Percentiles rank a stretch among this genome's conserved stretches.
Conservation (phyloP, 2,329 filamentous ascomycete genomes). For the Zymoseptoria tritici region DNA sequence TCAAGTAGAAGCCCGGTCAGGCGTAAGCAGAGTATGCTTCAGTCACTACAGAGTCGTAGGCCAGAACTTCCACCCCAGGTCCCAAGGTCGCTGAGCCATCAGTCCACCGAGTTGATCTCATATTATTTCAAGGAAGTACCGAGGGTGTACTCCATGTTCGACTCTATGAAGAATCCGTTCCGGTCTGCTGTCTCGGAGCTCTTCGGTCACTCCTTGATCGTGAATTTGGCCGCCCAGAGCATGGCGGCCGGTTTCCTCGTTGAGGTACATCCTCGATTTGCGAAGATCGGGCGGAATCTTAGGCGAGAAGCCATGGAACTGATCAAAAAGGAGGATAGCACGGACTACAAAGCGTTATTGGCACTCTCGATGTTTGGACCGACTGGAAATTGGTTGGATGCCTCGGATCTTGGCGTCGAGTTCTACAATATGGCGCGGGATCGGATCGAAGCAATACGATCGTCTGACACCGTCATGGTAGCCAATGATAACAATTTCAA, state of each 20-base stretch:
- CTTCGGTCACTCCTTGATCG: conserved; percentile 14
- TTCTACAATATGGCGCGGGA: conserved; percentile 31
- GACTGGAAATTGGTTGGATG: conserved; percentile 54
- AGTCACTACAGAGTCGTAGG: conserved; percentile 7
- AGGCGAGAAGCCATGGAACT: conserved; percentile 18
- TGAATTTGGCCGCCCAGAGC: conserved; percentile 16
- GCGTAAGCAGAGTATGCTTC: conserved; percentile 8
- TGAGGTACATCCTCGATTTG: conserved; percentile 19
- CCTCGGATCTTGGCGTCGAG: conserved; percentile 48
- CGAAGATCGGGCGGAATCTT: conserved; percentile 16
- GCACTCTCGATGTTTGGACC: conserved; percentile 53
- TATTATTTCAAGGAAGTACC: conserved; percentile 19
- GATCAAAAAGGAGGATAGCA: conserved; percentile 11
- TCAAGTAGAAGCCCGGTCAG: background rate
- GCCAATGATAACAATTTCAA: conserved; percentile 31
- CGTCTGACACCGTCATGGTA: conserved; percentile 3
- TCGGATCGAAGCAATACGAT: conserved; percentile 9
- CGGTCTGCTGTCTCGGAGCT: conserved; percentile 14
- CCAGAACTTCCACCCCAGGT: conserved; percentile 3
- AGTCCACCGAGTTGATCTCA: conserved; percentile 14
- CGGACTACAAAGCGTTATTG: conserved; percentile 34
- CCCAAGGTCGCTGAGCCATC: conserved; percentile 10
- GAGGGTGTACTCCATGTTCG: conserved; percentile 15
- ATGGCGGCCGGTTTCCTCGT: conserved; percentile 23
- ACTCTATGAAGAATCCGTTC: conserved; percentile 14